phyloP scores from a whole-genome alignment of 257 asterid species.

The Solanum peruvianum region DNA sequence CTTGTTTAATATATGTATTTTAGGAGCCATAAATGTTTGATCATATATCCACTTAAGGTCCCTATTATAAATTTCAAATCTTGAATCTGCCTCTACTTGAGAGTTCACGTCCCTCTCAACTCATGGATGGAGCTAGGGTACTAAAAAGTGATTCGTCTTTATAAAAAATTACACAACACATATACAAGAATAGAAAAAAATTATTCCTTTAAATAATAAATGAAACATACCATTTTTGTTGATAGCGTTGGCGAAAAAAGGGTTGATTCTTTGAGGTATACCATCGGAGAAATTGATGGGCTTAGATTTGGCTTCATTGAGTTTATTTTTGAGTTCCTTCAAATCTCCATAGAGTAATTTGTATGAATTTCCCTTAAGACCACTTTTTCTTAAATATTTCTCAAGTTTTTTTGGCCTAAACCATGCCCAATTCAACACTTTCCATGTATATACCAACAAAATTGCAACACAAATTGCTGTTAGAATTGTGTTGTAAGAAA shows the following conservation, averaged over 20 bases:
- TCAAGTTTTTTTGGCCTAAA: constrained; percentile 21
- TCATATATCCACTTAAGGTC: no score
- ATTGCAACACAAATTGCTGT: neutral
- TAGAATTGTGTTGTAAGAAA: neutral
- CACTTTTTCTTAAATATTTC: constrained; percentile 16
- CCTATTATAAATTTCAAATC: no score
- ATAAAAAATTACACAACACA: neutral
- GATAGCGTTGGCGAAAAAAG: neutral
- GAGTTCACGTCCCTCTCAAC: no score
- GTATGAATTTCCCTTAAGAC: constrained; percentile 24
- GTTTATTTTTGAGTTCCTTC: constrained; percentile 3
- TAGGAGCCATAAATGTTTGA: no score
- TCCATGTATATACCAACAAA: constrained; percentile 6
- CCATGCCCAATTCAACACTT: constrained; percentile 22
- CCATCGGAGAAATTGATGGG: constrained; percentile 21
- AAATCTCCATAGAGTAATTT: constrained; percentile 23
- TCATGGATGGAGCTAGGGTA: neutral
- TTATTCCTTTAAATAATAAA: neutral
- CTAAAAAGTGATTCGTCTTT: neutral
- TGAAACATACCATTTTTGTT: constrained; percentile 18
- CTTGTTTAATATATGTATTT: no score
- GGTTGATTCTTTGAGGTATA: constrained; percentile 14
- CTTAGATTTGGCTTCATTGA: constrained; percentile 18
- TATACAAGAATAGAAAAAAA: neutral
- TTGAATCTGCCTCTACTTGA: neutral